phyloP scores from a whole-genome alignment of 2,329 filamentous ascomycete genomes.

The Xylaria multiplex region DNA sequence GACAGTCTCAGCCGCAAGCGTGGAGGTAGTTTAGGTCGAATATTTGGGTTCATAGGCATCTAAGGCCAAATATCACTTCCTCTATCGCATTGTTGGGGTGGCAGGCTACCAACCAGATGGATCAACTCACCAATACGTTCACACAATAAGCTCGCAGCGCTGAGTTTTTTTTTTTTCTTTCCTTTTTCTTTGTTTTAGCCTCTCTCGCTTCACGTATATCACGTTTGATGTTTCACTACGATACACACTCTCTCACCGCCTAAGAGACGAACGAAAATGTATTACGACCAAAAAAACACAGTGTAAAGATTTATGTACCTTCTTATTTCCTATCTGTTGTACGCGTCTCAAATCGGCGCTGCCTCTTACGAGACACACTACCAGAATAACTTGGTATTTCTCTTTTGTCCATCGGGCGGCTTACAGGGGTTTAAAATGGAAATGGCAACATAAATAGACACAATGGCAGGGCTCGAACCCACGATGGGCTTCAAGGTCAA shows the following conservation, averaged over 20 bases:
- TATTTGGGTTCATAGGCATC: conserved; percentile 44
- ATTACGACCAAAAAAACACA: conserved; percentile 15
- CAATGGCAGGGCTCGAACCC: conserved; percentile 5
- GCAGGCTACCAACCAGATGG: background rate
- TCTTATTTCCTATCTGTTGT: background rate
- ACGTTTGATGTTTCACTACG: conserved; percentile 32
- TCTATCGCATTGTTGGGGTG: background rate
- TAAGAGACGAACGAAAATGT: conserved; percentile 9
- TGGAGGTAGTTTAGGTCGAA: conserved; percentile 46
- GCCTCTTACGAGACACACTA: background rate
- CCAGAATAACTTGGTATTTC: background rate
- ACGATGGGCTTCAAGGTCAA: background rate
- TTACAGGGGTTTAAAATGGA: background rate
- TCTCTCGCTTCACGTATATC: conserved; percentile 5
- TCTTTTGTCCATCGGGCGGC: background rate
- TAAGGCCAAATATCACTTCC: conserved; percentile 17
- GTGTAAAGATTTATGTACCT: conserved; percentile 13
- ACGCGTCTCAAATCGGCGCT: background rate
- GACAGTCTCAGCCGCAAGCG: conserved; percentile 37
- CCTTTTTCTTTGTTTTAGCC: background rate
- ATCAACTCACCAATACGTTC: background rate
- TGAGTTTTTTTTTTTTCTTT: background rate
- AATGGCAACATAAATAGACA: background rate
- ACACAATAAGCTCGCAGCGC: background rate
- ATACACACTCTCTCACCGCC: background rate